Conservation (phyloP, 2,329 filamentous ascomycete genomes). For the Colletotrichum lupini region DNA sequence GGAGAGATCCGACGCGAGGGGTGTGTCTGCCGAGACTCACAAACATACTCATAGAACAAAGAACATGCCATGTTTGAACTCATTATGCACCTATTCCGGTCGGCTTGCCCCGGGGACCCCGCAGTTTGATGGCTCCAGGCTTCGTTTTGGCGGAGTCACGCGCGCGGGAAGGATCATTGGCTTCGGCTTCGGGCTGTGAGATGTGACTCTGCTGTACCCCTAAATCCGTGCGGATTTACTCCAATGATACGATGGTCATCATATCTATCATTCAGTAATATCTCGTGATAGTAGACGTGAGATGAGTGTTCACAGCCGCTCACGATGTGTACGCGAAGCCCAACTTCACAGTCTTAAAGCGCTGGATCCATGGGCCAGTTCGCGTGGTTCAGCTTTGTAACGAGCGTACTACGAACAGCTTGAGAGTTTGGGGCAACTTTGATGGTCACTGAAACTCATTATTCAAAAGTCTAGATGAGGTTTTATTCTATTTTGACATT, state of each 20-base stretch:
- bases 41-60: not conserved
- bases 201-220: not conserved
- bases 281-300: not conserved
- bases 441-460: not conserved
- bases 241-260: not conserved
- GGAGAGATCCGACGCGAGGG: slow-evolving; percentile 12
- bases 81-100: not conserved
- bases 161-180: not conserved
- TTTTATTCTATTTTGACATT: not conserved
- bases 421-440: not conserved
- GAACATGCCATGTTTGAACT: not conserved
- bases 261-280: not conserved
- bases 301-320: not conserved
- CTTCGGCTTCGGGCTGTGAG: not conserved
- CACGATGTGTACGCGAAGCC: not conserved
- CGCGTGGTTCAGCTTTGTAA: not conserved
- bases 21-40: slow-evolving; percentile 8
- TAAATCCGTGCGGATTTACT: not conserved
- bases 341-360: not conserved
- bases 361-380: not conserved
- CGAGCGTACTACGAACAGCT: too few relatives aligned
- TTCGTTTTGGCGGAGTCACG: not conserved
- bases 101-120: not conserved
- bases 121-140: not conserved
- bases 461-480: not conserved